phyloP scores from a whole-genome alignment of 2,329 filamentous ascomycete genomes.

The Xylariaceae sp. region DNA sequence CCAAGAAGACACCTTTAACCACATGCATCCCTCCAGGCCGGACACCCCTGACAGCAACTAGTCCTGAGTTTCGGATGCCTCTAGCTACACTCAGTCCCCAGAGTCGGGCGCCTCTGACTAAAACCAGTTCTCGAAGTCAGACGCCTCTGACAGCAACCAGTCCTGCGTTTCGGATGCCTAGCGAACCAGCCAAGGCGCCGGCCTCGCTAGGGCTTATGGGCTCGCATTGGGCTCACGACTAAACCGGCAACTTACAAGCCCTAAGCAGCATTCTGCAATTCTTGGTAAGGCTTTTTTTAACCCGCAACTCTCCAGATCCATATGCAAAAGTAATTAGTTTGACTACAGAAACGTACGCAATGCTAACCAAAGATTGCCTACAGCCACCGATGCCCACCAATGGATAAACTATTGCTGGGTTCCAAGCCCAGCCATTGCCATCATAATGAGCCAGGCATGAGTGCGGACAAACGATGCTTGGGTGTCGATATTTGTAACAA shows the following conservation, averaged over 20 bases:
- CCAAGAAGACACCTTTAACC: neutral
- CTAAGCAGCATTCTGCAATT: neutral
- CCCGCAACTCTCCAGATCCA: neutral
- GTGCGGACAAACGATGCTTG: too few species aligned
- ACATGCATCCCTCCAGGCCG: too few species aligned
- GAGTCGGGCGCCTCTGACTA: neutral
- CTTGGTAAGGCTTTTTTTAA: constrained; percentile 3
- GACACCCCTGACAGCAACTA: neutral
- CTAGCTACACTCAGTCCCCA: neutral
- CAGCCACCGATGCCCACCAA: too few species aligned
- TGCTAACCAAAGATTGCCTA: neutral
- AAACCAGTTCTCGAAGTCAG: neutral
- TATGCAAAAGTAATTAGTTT: neutral
- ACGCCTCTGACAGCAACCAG: neutral
- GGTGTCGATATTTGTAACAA: too few species aligned
- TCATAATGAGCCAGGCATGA: too few species aligned
- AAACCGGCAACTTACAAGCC: neutral
- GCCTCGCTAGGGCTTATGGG: neutral
- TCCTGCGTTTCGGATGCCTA: neutral
- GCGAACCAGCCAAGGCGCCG: neutral
- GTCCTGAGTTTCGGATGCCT: neutral
- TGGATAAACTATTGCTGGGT: too few species aligned
- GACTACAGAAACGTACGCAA: neutral
- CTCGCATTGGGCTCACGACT: constrained; percentile 2
- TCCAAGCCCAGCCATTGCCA: too few species aligned